A percentile compares a stretch with the other conserved stretches of the same genome.
Evolutionary conservation across 495 filamentous ascomycete species (phyloP).

Genomic region (Penicillium antarcticum): DNA sequence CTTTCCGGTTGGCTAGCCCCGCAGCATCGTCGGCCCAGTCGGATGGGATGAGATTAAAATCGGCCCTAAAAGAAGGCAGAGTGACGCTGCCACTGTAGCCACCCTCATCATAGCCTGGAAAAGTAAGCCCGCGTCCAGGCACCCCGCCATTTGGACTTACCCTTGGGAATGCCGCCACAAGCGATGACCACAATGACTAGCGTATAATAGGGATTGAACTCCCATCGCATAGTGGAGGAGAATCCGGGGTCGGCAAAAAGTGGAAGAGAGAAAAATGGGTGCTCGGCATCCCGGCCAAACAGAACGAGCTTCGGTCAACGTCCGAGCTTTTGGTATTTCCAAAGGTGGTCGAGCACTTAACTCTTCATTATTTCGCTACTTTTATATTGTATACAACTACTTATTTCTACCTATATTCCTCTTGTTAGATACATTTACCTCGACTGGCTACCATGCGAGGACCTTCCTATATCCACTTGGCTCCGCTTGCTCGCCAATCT

Average conservation of each 20-base stretch:
- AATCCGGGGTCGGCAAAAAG: constrained; percentile 16
- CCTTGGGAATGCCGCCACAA: constrained; percentile 45
- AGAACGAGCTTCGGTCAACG: constrained; percentile 21
- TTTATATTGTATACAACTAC: too few species aligned
- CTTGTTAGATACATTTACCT: too few species aligned
- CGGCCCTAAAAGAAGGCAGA: constrained; percentile 36
- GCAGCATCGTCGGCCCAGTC: constrained; percentile 34
- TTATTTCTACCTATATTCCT: too few species aligned
- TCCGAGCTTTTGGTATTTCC: constrained; percentile 13
- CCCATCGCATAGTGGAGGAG: constrained; percentile 26
- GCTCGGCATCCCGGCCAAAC: constrained; percentile 3
- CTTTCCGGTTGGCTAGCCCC: constrained; percentile 38
- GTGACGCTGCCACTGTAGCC: constrained; percentile 43
- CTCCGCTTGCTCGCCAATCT: constrained; percentile 12
- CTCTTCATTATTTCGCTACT: too few species aligned
- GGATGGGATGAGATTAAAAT: constrained; percentile 36
- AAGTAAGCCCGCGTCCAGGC: constrained; percentile 1
- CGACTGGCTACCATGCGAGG: background rate
- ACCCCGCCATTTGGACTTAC: constrained; percentile 10
- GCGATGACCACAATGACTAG: constrained; percentile 39
- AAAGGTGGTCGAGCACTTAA: too few species aligned
- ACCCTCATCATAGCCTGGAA: constrained; percentile 47
- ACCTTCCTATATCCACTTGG: constrained; percentile 9
- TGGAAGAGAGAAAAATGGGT: constrained; percentile 1
- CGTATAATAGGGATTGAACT: constrained; percentile 39